Evolutionary conservation across 176 grass and related monocot species (phyloP), one percentile per base, ranked within the genome.

Genomic region (Phyllostachys edulis): DNA sequence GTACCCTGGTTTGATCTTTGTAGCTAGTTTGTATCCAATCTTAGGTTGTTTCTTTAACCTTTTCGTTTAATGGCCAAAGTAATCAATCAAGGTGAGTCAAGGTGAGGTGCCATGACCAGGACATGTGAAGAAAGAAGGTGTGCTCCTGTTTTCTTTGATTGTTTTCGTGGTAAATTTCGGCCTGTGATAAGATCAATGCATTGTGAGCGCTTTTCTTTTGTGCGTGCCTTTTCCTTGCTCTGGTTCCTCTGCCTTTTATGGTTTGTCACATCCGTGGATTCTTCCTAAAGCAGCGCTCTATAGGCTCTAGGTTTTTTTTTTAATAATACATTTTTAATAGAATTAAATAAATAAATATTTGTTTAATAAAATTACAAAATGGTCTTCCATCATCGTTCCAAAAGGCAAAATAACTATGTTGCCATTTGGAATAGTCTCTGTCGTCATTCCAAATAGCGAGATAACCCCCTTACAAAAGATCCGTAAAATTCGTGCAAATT

Each of bases 181-280:
- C 15, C 60, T 60, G 13, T 38, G 79, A 57, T 11, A 13, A 13
- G 47, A 50, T 50, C 47, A 1, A 26, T 38, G n/a, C 38, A 6
- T 14, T 56, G 51, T 66, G 59, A 80, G 57, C 59, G 9, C n/a
- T 49, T 56, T 73, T n/a, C n/a, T 15, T 46, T 29, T 38, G 18
- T 24, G 55, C 46, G 44, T 20, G 60, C 21, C 44, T 84, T 67
- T 76, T 75, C 70, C 57, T 24, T 23, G 9, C 0, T 18, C 59
- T 21, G 26, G 50, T 77, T 69, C 61, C 39, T 37, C 57, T 83
- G 65, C 37, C 73, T 57, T 45, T 12, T 47, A 83, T 67, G 73
- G 79, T 32, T 87, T 83, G 88, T 83, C 88, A 83, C 32, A 17
- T 90, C 79, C 32, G 7, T 11, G 16, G 79, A 78, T 82, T 75